Evolutionary conservation across 352 stramenopile genomes (phyloP), one percentile per base, ranked within the genome.

Genomic region (Thalassiosira exigua): DNA sequence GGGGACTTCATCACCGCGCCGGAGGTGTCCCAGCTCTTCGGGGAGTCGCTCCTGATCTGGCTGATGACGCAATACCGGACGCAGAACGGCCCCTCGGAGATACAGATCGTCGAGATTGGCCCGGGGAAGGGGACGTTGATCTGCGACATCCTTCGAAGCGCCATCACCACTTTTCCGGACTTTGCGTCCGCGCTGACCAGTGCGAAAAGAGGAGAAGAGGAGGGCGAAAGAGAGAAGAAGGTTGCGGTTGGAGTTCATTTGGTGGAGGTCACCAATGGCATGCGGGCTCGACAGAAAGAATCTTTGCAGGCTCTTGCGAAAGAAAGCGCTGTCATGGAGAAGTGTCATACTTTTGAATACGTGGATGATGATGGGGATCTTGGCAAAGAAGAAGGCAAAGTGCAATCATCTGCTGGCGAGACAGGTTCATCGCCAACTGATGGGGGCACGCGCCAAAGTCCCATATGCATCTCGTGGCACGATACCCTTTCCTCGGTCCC

Each of bases 91-190:
- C 87, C 87, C 33, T 61, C 42, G 0, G 59, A 80, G 33, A 86
- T 94, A 58, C 82, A 92, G 70, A 77, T 94, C 46, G 79, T 95
- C 29, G 91, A 95, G 79, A 73, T 92, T 26, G 91, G 92, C 0
- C 96, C 96, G 0, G 96, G 96, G 19, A 92, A 95, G 58, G 96
- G 96, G 30, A 98, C 92, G 4, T 89, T 98, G 58, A 98, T 98
- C 92, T 93, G 84, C 61, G 96, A 98, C 85, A 96, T 98, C 53
- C 39, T 98, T 64, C 91, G 95, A 68, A 81, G 57, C 61, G 93
- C 94, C 7, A 90, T 94, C 74, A 91, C 90, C 67, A 94, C 89
- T 17, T 98, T 98, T 76, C 90, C 94, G 46, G 75, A 90, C 22
- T 97, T 97, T 77, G 75, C 75, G 12, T 64, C 52, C 19, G 67